Percentiles rank a stretch among this genome's conserved stretches.
phyloP scores from a whole-genome alignment of 2,329 filamentous ascomycete genomes.

The Alternaria sp. region DNA sequence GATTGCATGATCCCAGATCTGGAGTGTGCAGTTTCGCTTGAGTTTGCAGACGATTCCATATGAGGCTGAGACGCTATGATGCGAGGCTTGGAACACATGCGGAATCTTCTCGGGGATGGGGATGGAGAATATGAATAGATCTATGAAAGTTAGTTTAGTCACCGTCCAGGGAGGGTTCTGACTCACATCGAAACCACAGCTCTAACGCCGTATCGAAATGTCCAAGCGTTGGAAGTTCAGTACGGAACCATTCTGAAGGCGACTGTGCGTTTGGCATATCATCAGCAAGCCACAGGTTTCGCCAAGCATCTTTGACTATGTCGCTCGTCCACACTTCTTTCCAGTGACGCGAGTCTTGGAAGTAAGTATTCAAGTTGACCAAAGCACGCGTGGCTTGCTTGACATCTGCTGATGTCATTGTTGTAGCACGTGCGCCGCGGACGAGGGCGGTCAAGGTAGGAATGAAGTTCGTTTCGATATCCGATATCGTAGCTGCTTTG shows the following conservation, averaged over 20 bases:
- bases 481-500: slow-evolving; percentile 45
- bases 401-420: slow-evolving; percentile 49
- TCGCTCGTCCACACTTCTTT: slow-evolving; percentile 58
- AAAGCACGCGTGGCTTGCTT: slow-evolving; percentile 53
- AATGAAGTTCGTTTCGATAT: slow-evolving; percentile 52
- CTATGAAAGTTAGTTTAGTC: slow-evolving; percentile 29
- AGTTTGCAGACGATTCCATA: slow-evolving; percentile 70
- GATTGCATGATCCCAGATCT: slow-evolving; percentile 71
- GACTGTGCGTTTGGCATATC: slow-evolving; percentile 54
- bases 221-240: slow-evolving; percentile 56
- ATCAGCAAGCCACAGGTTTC: slow-evolving; percentile 56
- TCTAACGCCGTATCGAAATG: slow-evolving; percentile 58
- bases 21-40: slow-evolving; percentile 66
- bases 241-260: slow-evolving; percentile 56
- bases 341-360: slow-evolving; percentile 56
- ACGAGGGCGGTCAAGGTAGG: slow-evolving; percentile 53
- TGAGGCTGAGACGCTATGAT: slow-evolving; percentile 67
- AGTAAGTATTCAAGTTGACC: slow-evolving; percentile 56
- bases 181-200: slow-evolving; percentile 56
- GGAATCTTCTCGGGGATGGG: slow-evolving; percentile 65
- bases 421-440: slow-evolving; percentile 50
- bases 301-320: slow-evolving; percentile 57
- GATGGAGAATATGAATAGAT: slow-evolving; percentile 65
- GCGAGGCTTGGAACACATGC: slow-evolving; percentile 69
- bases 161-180: not conserved